Percentiles rank a stretch among this genome's conserved stretches.
These are phyloP conservation scores for Penicillium sp. DNA, from an alignment of 2,329 filamentous ascomycete genomes.

Conservation along the genomic window DNA sequence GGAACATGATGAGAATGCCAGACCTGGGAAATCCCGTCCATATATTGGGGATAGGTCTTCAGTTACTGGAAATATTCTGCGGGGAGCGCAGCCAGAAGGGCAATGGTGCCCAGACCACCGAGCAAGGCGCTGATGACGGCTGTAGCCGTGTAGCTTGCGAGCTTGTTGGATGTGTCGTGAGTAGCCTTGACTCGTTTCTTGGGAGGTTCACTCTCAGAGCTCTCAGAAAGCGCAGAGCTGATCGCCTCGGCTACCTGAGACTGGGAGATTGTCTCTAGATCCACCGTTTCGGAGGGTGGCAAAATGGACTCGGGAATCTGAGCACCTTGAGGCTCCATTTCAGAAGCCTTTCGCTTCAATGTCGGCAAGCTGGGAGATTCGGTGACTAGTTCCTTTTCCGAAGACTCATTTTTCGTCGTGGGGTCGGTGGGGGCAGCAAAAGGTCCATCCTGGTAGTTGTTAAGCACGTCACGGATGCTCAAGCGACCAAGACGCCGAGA, in stretches of 20 bases:
- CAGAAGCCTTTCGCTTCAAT: slow-evolving; percentile 35
- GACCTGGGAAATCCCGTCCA: neutral
- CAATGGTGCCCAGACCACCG: slow-evolving; percentile 45
- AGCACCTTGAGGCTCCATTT: slow-evolving; percentile 33
- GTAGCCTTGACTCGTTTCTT: slow-evolving; percentile 32
- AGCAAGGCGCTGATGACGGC: slow-evolving; percentile 44
- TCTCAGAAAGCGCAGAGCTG: slow-evolving; percentile 15
- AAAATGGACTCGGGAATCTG: slow-evolving; percentile 22
- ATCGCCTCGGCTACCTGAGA: slow-evolving; percentile 13
- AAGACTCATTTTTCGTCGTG: neutral
- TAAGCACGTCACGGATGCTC: slow-evolving; percentile 12
- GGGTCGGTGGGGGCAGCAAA: slow-evolving; percentile 6
- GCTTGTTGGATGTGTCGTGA: slow-evolving; percentile 16
- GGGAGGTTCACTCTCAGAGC: slow-evolving; percentile 21
- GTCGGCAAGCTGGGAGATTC: neutral
- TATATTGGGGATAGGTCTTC: neutral
- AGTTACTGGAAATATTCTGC: slow-evolving; percentile 44
- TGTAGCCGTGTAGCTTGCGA: slow-evolving; percentile 42
- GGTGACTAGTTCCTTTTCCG: neutral
- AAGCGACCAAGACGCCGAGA: slow-evolving; percentile 8
- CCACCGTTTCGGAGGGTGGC: slow-evolving; percentile 16
- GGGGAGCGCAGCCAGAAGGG: slow-evolving; percentile 44
- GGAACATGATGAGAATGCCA: neutral
- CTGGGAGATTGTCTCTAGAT: slow-evolving; percentile 9
- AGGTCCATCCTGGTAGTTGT: slow-evolving; percentile 12